These are phyloP conservation scores for Malbranchea zuffiana DNA, from an alignment of 2,329 filamentous ascomycete genomes.

Conservation along the genomic window DNA sequence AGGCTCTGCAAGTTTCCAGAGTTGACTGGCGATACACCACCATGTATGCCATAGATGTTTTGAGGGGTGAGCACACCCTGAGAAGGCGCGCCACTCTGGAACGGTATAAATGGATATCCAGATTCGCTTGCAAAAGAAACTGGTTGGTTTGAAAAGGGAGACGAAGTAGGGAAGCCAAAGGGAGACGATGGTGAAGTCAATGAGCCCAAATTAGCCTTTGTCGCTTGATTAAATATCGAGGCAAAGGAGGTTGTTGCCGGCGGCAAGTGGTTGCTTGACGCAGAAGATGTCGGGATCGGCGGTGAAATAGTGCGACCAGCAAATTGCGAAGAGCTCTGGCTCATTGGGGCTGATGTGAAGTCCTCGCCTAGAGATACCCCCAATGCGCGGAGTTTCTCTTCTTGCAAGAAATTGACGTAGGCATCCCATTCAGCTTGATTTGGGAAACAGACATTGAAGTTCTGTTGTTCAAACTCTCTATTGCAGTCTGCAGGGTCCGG, in stretches of 20 bases:
- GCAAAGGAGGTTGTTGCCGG: slow-evolving; percentile 53
- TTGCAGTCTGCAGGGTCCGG: slow-evolving; percentile 32
- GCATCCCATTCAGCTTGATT: slow-evolving; percentile 54
- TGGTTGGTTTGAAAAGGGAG: slow-evolving; percentile 13
- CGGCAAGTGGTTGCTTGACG: slow-evolving; percentile 55
- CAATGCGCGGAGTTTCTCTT: slow-evolving; percentile 84
- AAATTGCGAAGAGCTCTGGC: slow-evolving; percentile 62
- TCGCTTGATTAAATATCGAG: slow-evolving; percentile 48
- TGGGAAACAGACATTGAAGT: slow-evolving; percentile 33
- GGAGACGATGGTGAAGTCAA: slow-evolving; percentile 60
- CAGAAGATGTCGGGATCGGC: slow-evolving; percentile 67
- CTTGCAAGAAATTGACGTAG: slow-evolving; percentile 72
- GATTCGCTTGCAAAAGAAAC: slow-evolving; percentile 50
- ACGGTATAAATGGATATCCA: slow-evolving; percentile 56
- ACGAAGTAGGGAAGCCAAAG: slow-evolving; percentile 48
- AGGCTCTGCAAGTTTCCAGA: slow-evolving; percentile 35
- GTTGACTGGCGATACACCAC: slow-evolving; percentile 49
- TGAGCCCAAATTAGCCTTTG: slow-evolving; percentile 50
- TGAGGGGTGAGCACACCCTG: slow-evolving; percentile 32
- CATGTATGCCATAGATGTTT: slow-evolving; percentile 33
- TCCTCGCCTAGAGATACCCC: slow-evolving; percentile 76
- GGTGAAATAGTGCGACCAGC: slow-evolving; percentile 69
- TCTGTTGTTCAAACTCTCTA: slow-evolving; percentile 25
- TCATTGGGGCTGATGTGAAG: slow-evolving; percentile 48
- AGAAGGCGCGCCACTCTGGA: slow-evolving; percentile 49